Conservation (phyloP, 1,284 basidiomycete genomes). For the Takashimella koratensis region DNA sequence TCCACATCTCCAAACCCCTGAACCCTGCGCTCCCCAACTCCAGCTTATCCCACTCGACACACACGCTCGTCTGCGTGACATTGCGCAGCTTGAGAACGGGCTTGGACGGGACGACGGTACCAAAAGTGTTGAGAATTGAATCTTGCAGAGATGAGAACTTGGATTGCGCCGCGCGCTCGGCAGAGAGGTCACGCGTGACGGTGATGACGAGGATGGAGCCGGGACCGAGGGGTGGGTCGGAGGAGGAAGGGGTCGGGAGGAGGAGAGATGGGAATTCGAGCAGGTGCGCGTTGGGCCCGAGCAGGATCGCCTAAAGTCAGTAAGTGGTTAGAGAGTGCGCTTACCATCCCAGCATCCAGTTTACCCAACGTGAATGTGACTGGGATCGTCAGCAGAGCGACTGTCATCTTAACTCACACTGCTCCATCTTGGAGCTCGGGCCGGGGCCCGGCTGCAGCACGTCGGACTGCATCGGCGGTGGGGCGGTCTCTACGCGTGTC, state of each 20-base stretch:
- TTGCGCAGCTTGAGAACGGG: slow-evolving; percentile 74
- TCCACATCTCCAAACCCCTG: slow-evolving; percentile 82
- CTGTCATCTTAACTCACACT: slow-evolving; percentile 8
- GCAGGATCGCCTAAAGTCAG: slow-evolving; percentile 57
- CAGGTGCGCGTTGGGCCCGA: slow-evolving; percentile 85
- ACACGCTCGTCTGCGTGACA: slow-evolving; percentile 89
- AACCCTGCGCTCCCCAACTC: slow-evolving; percentile 78
- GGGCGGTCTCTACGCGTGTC: no score
- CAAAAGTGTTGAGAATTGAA: slow-evolving; percentile 71
- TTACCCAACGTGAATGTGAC: slow-evolving; percentile 68
- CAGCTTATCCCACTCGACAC: slow-evolving; percentile 85
- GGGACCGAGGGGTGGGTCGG: slow-evolving; percentile 69
- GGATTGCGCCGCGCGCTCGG: slow-evolving; percentile 72
- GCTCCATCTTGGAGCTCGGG: slow-evolving; percentile 11
- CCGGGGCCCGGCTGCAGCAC: neutral
- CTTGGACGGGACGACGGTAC: slow-evolving; percentile 62
- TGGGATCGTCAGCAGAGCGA: slow-evolving; percentile 11
- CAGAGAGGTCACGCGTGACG: slow-evolving; percentile 74
- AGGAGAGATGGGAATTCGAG: slow-evolving; percentile 94
- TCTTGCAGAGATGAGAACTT: slow-evolving; percentile 80
- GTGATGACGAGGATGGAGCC: slow-evolving; percentile 97
- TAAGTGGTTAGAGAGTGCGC: slow-evolving; percentile 9
- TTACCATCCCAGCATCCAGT: slow-evolving; percentile 55
- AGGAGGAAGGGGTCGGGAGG: slow-evolving; percentile 56
- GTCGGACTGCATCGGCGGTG: neutral